Evolutionary conservation across 192 early-diverging fungal species (phyloP), one percentile per base, ranked within the genome.

Genomic region (Podila minutissima): DNA sequence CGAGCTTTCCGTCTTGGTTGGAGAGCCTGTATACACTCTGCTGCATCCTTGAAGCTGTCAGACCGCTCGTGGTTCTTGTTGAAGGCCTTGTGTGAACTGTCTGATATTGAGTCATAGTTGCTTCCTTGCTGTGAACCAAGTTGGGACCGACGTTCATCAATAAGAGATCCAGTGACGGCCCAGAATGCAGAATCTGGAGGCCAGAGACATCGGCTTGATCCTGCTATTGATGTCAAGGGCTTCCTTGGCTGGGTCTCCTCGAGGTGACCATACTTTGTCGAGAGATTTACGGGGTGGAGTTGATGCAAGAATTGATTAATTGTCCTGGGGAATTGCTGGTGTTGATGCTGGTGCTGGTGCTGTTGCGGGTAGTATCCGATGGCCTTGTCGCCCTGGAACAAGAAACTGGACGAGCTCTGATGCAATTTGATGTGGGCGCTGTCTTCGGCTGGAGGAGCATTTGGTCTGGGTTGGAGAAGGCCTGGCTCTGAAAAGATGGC

Each of bases 181-280:
- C 72, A 61, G 33, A 71, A 73, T 2, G 71, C 73, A 19, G 67
- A 73, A 33, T 81, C 50, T 49, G 71, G 66, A n/a, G 77, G 77
- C 77, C 77, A 81, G 5, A 81, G 67, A 37, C 71, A 73, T n/a
- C 77, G 70, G 41, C 63, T 81, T 28, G 62, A 73, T 26, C 71
- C 71, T 22, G 59, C 67, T 51, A 81, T 81, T 13, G 77, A 81
- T 5, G 77, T 81, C 49, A 81, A 32, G 0, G 77, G 62, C 17
- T 65, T 72, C 37, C 77, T 48, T 6, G 71, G 66, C 20, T 28
- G 26, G 12, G 15, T 26, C 53, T 41, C 53, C 33, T 72, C 24
- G 20, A 5, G n/a, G 2, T 41, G 29, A 24, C 19, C 35, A 24
- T 46, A 35, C 11, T 35, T 64, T 8, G 24, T 20, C 20, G 24